Evolutionary conservation across 1,284 basidiomycete genomes (phyloP).

Genomic region (Cutaneotrichosporon dermatis): DNA sequence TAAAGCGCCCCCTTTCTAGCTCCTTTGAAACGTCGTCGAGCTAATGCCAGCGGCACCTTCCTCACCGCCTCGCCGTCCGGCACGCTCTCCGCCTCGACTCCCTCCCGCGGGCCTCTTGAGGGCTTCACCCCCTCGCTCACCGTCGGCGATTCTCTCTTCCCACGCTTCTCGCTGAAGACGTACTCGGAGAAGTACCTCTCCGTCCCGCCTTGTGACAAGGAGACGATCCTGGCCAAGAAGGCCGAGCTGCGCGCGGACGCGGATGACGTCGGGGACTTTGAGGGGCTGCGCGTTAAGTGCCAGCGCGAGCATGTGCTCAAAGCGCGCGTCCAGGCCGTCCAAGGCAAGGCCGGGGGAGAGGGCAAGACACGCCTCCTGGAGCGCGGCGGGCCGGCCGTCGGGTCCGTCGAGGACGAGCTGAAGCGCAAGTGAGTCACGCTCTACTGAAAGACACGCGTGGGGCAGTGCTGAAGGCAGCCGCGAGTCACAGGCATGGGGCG

Average conservation of each 20-base stretch:
- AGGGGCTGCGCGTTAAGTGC: conserved; percentile 81
- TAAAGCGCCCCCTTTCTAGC: conserved; percentile 11
- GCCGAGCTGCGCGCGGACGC: conserved; percentile 74
- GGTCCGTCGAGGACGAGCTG: conserved; percentile 51
- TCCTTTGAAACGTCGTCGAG: not conserved
- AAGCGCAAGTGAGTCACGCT: conserved; percentile 45
- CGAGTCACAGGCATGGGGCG: conserved; percentile 73
- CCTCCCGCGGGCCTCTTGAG: conserved; percentile 48
- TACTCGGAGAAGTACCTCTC: conserved; percentile 39
- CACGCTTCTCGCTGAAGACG: conserved; percentile 29
- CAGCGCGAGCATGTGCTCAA: conserved; percentile 86
- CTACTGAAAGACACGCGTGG: too few relatives aligned
- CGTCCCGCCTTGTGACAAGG: conserved; percentile 16
- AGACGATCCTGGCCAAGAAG: conserved; percentile 32
- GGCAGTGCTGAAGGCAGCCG: conserved; percentile 50
- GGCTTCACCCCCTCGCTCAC: conserved; percentile 35
- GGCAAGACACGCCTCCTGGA: conserved; percentile 56
- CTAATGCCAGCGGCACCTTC: conserved; percentile 41
- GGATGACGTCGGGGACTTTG: conserved; percentile 75
- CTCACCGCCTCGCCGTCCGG: conserved; percentile 45
- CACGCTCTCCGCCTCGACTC: conserved; percentile 38
- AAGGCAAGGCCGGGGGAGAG: conserved; percentile 43
- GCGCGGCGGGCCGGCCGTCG: conserved; percentile 38
- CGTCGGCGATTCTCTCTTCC: conserved; percentile 26
- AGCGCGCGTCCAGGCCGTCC: conserved; percentile 52